Conservation (phyloP, 2,329 filamentous ascomycete genomes). For the Fusarium staphyleae region DNA sequence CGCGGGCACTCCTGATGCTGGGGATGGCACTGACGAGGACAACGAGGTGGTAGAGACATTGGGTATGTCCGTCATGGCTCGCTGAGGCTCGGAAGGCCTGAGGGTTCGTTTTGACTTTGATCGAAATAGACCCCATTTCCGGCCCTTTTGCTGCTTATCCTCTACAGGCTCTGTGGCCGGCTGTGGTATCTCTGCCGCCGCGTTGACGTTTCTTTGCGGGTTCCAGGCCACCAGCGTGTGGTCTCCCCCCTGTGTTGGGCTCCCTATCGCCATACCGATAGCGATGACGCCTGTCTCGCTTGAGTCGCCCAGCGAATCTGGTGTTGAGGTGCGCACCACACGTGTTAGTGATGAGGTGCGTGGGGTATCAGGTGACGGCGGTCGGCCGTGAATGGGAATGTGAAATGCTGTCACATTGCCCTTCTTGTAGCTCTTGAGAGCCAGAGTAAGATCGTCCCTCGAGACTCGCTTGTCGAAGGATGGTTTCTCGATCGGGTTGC, state of each 20-base stretch:
- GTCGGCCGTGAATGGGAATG: constrained; percentile 50
- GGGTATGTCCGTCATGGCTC: constrained; percentile 37
- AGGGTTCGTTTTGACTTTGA: constrained; percentile 47
- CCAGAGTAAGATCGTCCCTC: constrained; percentile 51
- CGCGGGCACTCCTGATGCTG: neutral
- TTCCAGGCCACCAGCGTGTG: constrained; percentile 40
- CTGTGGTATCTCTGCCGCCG: constrained; percentile 30
- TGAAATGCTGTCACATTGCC: constrained; percentile 51
- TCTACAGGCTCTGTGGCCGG: constrained; percentile 22
- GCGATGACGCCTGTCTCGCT: constrained; percentile 46
- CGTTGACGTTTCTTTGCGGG: constrained; percentile 40
- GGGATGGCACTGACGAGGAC: constrained; percentile 14
- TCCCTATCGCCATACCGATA: constrained; percentile 79
- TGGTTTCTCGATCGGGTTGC: constrained; percentile 23
- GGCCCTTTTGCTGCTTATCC: constrained; percentile 55
- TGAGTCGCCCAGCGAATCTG: constrained; percentile 51
- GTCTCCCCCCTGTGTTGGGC: constrained; percentile 60
- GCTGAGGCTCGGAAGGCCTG: constrained; percentile 33
- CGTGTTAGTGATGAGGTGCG: constrained; percentile 41
- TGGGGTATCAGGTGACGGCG: constrained; percentile 53
- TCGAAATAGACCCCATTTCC: constrained; percentile 67
- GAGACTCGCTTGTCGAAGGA: constrained; percentile 52
- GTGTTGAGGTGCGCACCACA: constrained; percentile 51
- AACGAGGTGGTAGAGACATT: constrained; percentile 36
- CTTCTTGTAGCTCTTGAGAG: constrained; percentile 39